Evolutionary conservation across 768 basidiomycete species (phyloP), one percentile per base, ranked within the genome.

Genomic region (Brasilioporus rufonigricans): DNA sequence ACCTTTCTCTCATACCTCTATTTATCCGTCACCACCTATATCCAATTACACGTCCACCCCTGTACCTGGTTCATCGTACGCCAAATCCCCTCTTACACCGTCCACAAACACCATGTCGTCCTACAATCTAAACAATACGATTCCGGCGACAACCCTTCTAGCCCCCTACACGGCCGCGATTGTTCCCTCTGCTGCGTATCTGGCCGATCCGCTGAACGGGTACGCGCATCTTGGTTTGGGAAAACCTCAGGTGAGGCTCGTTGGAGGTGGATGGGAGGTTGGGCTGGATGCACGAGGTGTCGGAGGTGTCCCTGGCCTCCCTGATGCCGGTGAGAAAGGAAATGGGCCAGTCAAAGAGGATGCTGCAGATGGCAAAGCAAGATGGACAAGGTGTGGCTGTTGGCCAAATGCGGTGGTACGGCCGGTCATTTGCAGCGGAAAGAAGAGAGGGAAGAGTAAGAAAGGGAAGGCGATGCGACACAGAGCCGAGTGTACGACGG

Each of bases 171-270:
- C 76, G 0, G 82, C 85, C 21, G 75, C 82, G 23, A 80, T 95
- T 49, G 78, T 83, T 16, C 85, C 88, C 4, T 82, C 84, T 19
- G 73, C 84, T 0, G 65, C 76, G 1, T 97, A 97, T 70, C 78
- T 92, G 27, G 67, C 76, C 4, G 89, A 94, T 62, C 88, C 91
- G 0, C 79, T 91, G 59, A 96, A 94, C 64, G 87, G 86, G n/a
- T 97, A 96, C 63, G 83, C 86, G 0, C 83, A 86, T 57, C 76
- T 86, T 18, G 93, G 93, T 11, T 81, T 88, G 73, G 89, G 91
- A 31, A 93, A 93, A 65, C 88, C 88, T 0, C 85, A 83, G 59
- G 93, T 96, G 0, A 87, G 91, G 56, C 76, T 89, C 14, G 67
- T 97, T 2, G 89, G 87, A 0, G 84, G 84, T 0, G 92, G 91